Conservation (phyloP, 2,329 filamentous ascomycete species). For the Paecilomyces variotii region DNA sequence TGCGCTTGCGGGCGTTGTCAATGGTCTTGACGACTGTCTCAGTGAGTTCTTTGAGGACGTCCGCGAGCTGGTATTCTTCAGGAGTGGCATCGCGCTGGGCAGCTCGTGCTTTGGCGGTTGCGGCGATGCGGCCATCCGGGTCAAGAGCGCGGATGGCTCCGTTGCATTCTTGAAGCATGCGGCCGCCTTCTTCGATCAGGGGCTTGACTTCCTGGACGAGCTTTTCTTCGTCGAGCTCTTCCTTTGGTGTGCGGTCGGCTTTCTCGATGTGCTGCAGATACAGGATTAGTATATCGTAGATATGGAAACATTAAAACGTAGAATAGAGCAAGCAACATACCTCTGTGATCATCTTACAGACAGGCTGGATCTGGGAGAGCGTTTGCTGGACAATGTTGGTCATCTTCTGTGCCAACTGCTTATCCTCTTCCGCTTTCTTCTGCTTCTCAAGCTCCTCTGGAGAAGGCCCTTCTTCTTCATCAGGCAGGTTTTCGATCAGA, state of each 20-base stretch:
- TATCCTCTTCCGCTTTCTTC: conserved; percentile 58
- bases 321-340: conserved; percentile 32
- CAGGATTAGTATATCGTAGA: conserved; percentile 6
- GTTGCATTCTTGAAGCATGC: conserved; percentile 78
- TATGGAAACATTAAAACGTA: conserved; percentile 16
- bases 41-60: conserved; percentile 76
- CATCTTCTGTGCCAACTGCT: conserved; percentile 71
- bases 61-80: conserved; percentile 78
- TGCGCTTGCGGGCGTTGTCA: conserved; percentile 79
- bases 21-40: conserved; percentile 73
- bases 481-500: conserved; percentile 40
- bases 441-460: conserved; percentile 46
- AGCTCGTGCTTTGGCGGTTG: conserved; percentile 75
- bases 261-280: conserved; percentile 60
- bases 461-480: conserved; percentile 28
- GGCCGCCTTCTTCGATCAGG: conserved; percentile 75
- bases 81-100: conserved; percentile 67
- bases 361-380: conserved; percentile 73
- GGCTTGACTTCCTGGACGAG: conserved; percentile 81
- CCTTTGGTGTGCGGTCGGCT: conserved; percentile 71
- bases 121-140: conserved; percentile 76
- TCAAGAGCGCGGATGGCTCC: conserved; percentile 80
- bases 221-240: conserved; percentile 83
- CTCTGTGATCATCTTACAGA: conserved; percentile 79
- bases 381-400: conserved; percentile 64